Evolutionary conservation across 371 early-diverging fungal species (phyloP).

Genomic region (Mucor racemosus): DNA sequence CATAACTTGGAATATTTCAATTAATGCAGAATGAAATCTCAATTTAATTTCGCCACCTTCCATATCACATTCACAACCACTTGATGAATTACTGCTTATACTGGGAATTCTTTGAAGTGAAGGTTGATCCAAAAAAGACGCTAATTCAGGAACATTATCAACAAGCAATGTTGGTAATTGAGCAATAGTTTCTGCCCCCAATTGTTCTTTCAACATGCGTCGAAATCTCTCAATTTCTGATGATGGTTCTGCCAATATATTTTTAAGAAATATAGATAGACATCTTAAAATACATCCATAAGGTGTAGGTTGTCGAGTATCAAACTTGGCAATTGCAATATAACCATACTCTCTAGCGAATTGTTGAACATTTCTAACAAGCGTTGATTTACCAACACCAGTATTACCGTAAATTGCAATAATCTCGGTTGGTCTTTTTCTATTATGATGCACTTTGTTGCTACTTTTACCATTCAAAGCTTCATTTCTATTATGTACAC

Average conservation of each 20-base stretch:
- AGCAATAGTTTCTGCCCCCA: conserved; percentile 37
- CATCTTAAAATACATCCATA: conserved; percentile 53
- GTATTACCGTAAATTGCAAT: conserved; percentile 49
- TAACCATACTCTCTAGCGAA: conserved; percentile 52
- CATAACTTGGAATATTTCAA: conserved; percentile 54
- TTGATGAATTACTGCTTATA: neutral
- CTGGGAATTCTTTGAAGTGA: neutral
- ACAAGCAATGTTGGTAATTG: conserved; percentile 45
- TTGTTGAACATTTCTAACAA: conserved; percentile 45
- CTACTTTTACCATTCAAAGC: neutral
- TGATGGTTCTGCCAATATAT: conserved; percentile 39
- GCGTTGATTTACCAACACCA: conserved; percentile 53
- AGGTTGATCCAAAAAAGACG: conserved; percentile 33
- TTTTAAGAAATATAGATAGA: conserved; percentile 45
- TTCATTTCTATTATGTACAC: conserved; percentile 17
- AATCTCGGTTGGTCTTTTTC: conserved; percentile 44
- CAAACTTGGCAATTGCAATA: conserved; percentile 50
- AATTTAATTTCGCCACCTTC: conserved; percentile 47
- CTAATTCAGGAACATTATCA: conserved; percentile 49
- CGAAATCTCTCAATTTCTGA: conserved; percentile 45
- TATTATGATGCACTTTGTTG: conserved; percentile 11
- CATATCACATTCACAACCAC: conserved; percentile 33
- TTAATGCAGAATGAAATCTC: conserved; percentile 51
- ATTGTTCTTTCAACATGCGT: conserved; percentile 38
- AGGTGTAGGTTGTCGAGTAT: conserved; percentile 49